Evolutionary conservation across 768 basidiomycete genomes (phyloP).

Genomic region (Tylopilus felleus): DNA sequence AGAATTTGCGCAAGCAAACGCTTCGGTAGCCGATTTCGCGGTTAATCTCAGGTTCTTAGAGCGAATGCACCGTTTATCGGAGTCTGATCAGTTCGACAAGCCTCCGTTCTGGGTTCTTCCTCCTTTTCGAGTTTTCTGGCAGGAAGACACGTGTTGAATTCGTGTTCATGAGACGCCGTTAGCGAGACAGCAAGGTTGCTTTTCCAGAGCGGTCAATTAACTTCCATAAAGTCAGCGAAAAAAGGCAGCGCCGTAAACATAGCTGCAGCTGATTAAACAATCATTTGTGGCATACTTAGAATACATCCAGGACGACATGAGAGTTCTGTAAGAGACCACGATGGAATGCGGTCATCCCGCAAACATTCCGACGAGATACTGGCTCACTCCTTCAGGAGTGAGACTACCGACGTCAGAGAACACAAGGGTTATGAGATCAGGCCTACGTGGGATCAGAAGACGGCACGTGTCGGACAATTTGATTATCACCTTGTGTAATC

Average conservation of each 20-base stretch:
- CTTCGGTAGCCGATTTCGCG: constrained; percentile 12
- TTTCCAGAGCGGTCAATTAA: constrained; percentile 12
- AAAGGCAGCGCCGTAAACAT: constrained; percentile 20
- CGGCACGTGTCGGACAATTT: constrained; percentile 8
- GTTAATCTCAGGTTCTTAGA: constrained; percentile 21
- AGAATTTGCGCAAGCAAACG: background rate
- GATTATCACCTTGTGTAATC: constrained; percentile 82
- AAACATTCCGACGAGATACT: constrained; percentile 94
- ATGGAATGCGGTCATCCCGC: constrained; percentile 48
- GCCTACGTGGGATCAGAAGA: constrained; percentile 45
- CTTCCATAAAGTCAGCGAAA: constrained; percentile 9
- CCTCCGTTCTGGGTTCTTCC: constrained; percentile 10
- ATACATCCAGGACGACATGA: constrained; percentile 5
- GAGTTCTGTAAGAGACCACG: constrained; percentile 1
- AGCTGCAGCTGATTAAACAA: constrained; percentile 17
- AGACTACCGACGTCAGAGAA: constrained; percentile 93
- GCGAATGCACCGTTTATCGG: constrained; percentile 17
- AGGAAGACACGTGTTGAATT: constrained; percentile 19
- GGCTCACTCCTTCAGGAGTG: constrained; percentile 90
- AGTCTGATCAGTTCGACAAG: constrained; percentile 23
- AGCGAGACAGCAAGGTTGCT: constrained; percentile 6
- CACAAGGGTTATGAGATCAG: constrained; percentile 90
- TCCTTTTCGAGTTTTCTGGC: constrained; percentile 14
- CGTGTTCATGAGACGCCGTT: constrained; percentile 13
- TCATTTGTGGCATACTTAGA: constrained; percentile 24